phyloP scores from a whole-genome alignment of 2,329 filamentous ascomycete genomes.

The Colletotrichum somersetense region DNA sequence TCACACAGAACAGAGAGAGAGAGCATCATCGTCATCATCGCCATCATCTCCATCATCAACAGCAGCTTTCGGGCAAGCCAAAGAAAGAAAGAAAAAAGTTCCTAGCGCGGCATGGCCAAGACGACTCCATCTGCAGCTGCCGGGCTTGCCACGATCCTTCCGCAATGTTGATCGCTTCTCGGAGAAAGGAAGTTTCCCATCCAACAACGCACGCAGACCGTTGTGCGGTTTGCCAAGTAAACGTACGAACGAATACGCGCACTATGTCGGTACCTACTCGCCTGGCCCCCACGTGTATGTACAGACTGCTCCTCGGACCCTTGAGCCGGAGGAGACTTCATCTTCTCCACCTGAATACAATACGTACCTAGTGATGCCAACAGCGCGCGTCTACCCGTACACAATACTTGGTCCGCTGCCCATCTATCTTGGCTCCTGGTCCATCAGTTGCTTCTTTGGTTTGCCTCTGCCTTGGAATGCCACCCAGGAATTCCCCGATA shows the following conservation, averaged over 20 bases:
- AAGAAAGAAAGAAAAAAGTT: no score
- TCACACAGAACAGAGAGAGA: no score
- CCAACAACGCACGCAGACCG: neutral
- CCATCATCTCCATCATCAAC: neutral
- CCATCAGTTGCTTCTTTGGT: slow-evolving; percentile 4
- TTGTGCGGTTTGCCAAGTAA: slow-evolving; percentile 1
- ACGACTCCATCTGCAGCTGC: slow-evolving; percentile 7
- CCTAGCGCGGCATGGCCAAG: slow-evolving; percentile 7
- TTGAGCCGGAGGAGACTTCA: neutral
- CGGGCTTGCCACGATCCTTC: neutral
- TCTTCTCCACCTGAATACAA: neutral
- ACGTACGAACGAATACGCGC: neutral
- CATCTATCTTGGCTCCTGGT: slow-evolving; percentile 3
- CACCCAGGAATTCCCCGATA: slow-evolving; percentile 17
- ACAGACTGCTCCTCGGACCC: neutral
- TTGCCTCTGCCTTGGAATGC: slow-evolving; percentile 9
- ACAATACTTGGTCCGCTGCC: neutral
- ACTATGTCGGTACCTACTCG: neutral
- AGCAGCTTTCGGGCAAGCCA: neutral
- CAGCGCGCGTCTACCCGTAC: neutral
- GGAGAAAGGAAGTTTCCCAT: neutral
- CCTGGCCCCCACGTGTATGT: neutral
- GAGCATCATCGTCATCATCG: neutral
- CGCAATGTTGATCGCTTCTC: neutral
- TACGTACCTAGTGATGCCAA: neutral